Evolutionary conservation across 495 filamentous ascomycete species (phyloP), one percentile per base, ranked within the genome.

Genomic region (Coniosporium apollinis): DNA sequence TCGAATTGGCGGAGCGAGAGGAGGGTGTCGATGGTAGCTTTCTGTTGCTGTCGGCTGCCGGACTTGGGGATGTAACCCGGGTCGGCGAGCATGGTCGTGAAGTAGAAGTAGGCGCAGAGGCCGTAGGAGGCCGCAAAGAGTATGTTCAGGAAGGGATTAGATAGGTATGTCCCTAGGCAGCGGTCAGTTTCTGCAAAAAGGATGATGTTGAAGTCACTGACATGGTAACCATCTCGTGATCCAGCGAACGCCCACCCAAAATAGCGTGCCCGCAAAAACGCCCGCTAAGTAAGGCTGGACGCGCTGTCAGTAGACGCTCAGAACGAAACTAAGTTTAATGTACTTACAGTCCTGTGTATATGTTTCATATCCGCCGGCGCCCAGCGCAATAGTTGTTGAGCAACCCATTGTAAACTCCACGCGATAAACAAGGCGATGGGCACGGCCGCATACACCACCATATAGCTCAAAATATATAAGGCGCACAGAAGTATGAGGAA

Each of bases 31-130:
- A 96, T 85, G 37, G 79, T 71, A 17, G 73, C 75, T 55, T 84
- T 83, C 53, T 94, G 87, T 48, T 91, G 76, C 18, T 74, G 79
- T 16, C 89, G 71, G 44, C 85, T 85, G 33, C 75, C 76, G 43
- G 86, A 66, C 52, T 94, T 96, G 0, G 91, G 89, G n/a, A 97
- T 77, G 51, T 74, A 94, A 8, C 89, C 89, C 0, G 89, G 91
- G 48, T 97, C 87, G 47, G 74, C 74, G 11, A 74, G 54, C 82
- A 97, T 91, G 36, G 78, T 75, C 34, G 72, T 64, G 43, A 73
- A 60, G 52, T 94, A 96, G 58, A 96, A 96, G 56, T 85, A 96
- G 20, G 65, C 49, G 5, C 76, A 86, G 19, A 82, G 49, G 30
- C 56, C 56, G 44, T 70, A 78, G 39, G 69, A 72, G 8, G 69